Percentiles rank a stretch among this genome's conserved stretches.
These are phyloP conservation scores for Hsuehochloa calcarea DNA, from an alignment of 176 grass and related monocot genomes.

Conservation along the genomic window DNA sequence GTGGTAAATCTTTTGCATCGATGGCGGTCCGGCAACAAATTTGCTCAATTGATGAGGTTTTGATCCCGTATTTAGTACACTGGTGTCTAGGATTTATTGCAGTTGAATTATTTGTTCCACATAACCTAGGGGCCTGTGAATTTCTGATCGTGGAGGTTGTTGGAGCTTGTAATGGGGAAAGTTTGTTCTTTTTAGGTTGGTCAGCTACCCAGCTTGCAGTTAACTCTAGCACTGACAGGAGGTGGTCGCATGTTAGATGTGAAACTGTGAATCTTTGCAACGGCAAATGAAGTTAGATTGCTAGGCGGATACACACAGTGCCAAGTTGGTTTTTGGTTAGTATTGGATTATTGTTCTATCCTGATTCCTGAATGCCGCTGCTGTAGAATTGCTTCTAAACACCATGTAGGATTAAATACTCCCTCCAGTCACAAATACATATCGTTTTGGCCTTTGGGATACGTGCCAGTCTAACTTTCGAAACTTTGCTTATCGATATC, in stretches of 20 bases:
- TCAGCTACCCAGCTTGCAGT: background rate
- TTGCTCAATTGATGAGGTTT: background rate
- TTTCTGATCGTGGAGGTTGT: background rate
- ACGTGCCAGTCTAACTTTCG: too few species aligned
- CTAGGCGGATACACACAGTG: background rate
- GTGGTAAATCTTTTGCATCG: background rate
- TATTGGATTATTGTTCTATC: background rate
- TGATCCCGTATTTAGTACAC: background rate
- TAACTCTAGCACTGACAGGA: background rate
- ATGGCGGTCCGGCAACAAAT: background rate
- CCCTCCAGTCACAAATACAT: too few species aligned
- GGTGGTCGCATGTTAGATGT: background rate
- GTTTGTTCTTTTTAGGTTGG: background rate
- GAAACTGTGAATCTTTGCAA: background rate
- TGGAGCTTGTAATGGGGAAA: conserved; percentile 5
- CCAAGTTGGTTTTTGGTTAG: background rate
- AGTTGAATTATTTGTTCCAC: background rate
- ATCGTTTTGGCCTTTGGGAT: too few species aligned
- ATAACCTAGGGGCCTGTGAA: background rate
- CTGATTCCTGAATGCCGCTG: background rate
- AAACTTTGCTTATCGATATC: too few species aligned
- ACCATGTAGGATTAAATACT: background rate
- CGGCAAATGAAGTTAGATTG: background rate
- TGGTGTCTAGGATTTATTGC: background rate
- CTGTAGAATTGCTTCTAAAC: background rate